These are phyloP conservation scores for Coprinellus micaceus DNA, from an alignment of 768 basidiomycete genomes.

Conservation along the genomic window DNA sequence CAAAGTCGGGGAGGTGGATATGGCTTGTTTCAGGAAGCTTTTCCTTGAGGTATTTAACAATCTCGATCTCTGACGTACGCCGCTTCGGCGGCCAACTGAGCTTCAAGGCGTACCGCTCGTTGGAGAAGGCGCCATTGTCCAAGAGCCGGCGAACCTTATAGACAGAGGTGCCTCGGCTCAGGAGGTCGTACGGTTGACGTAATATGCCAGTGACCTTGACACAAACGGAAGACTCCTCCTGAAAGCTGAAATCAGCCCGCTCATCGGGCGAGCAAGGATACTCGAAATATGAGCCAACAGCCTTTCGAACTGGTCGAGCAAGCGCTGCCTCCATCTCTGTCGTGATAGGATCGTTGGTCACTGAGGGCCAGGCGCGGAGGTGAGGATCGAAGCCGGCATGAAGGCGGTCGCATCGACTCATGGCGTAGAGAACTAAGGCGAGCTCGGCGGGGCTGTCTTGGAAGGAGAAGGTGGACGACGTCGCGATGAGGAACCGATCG, in stretches of 20 bases:
- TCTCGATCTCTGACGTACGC: not conserved
- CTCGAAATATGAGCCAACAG: not conserved
- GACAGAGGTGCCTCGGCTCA: not conserved
- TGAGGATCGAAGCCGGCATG: constrained; percentile 19
- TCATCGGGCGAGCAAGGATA: too few relatives aligned
- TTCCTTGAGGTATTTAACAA: not conserved
- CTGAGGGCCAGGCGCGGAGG: not conserved
- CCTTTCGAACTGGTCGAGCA: constrained; percentile 11
- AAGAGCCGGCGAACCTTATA: not conserved
- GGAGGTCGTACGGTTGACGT: not conserved
- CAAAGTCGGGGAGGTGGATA: not conserved
- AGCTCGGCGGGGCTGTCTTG: constrained; percentile 12
- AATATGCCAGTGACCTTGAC: not conserved
- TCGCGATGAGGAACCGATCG: constrained; percentile 22
- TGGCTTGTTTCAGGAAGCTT: constrained; percentile 9
- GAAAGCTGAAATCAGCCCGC: too few relatives aligned
- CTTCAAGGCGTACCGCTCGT: not conserved
- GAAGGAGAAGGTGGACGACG: constrained; percentile 17
- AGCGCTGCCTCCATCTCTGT: not conserved
- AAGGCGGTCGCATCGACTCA: constrained; percentile 5
- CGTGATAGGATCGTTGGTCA: not conserved
- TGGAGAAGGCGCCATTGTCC: not conserved
- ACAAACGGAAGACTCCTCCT: too few relatives aligned
- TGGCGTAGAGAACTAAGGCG: constrained; percentile 18
- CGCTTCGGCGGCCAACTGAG: not conserved